Percentiles rank a stretch among this genome's conserved stretches.
Evolutionary conservation across 106 monocot genomes (phyloP).

Genomic region (Amphibolis antarctica): DNA sequence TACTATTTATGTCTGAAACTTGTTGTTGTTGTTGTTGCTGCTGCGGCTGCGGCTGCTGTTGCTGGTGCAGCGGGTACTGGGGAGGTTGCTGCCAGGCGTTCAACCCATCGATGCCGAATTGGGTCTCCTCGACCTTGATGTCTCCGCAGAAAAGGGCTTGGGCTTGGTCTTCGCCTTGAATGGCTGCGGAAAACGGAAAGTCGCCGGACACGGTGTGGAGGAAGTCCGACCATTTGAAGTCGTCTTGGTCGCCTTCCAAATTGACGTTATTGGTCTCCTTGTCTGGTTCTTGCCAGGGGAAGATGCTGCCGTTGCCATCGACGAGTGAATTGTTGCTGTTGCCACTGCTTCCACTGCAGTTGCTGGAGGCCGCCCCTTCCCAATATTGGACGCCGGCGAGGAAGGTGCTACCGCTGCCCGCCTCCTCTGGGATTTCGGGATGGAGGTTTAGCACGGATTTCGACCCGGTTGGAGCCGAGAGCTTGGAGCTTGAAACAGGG

Average conservation of each 20-base stretch:
- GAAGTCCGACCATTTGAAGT: slow-evolving; percentile 25
- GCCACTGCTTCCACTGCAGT: no score
- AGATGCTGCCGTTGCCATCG: slow-evolving; percentile 24
- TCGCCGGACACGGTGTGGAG: slow-evolving; percentile 4
- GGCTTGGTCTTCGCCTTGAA: slow-evolving; percentile 23
- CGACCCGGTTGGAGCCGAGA: neutral
- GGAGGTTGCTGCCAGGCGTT: slow-evolving; percentile 33
- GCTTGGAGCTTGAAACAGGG: neutral
- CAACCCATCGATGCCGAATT: slow-evolving; percentile 28
- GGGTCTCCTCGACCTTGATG: slow-evolving; percentile 37
- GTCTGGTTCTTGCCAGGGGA: slow-evolving; percentile 11
- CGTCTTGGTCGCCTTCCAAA: slow-evolving; percentile 12
- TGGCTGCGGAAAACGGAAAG: slow-evolving; percentile 9
- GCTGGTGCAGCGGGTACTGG: no score
- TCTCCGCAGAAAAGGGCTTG: slow-evolving; percentile 21
- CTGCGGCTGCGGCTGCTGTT: no score
- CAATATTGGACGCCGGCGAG: no score
- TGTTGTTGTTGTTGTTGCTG: slow-evolving; percentile 36
- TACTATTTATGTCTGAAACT: slow-evolving; percentile 36
- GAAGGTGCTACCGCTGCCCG: no score
- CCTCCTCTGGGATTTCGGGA: no score
- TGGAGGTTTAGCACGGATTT: neutral
- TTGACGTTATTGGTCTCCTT: neutral
- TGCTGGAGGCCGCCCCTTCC: no score
- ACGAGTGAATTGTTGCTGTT: slow-evolving; percentile 28